Conservation (phyloP, 331 rosid genomes). For the Cydonia oblonga region DNA sequence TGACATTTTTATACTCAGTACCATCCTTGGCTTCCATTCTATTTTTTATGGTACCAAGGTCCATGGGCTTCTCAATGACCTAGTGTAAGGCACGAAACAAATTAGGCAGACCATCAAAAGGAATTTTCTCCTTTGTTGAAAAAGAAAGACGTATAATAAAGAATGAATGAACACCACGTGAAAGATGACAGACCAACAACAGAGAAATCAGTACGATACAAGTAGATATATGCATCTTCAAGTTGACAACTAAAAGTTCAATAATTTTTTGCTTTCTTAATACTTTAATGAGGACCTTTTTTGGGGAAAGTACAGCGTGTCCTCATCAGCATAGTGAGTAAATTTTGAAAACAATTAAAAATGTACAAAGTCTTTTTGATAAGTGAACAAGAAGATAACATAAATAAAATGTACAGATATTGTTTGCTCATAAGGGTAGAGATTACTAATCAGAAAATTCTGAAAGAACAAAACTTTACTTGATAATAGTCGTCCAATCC, state of each 20-base stretch:
- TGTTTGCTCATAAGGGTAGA: background rate
- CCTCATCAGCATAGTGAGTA: background rate
- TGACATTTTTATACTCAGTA: conserved; percentile 43
- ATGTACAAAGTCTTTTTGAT: background rate
- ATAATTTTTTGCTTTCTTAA: background rate
- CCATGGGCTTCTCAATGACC: conserved; percentile 78
- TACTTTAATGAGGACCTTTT: background rate
- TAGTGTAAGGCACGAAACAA: conserved; percentile 12
- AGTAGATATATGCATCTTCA: background rate
- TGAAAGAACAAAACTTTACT: conserved; percentile 18
- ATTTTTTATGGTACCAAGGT: conserved; percentile 46
- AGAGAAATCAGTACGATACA: background rate
- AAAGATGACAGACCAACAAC: background rate
- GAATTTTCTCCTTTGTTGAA: background rate
- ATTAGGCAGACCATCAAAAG: background rate
- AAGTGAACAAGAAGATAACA: background rate
- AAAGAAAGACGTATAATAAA: background rate
- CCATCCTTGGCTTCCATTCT: conserved; percentile 63
- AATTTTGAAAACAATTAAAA: background rate
- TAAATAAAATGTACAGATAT: too few relatives aligned
- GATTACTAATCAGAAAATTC: background rate
- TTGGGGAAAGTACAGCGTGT: background rate
- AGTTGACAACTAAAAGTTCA: background rate
- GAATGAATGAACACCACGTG: background rate
- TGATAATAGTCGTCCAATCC: conserved; percentile 44